Base-by-base conservation (phyloP, 306 rosid species). In the Malus sylvestris region DNA sequence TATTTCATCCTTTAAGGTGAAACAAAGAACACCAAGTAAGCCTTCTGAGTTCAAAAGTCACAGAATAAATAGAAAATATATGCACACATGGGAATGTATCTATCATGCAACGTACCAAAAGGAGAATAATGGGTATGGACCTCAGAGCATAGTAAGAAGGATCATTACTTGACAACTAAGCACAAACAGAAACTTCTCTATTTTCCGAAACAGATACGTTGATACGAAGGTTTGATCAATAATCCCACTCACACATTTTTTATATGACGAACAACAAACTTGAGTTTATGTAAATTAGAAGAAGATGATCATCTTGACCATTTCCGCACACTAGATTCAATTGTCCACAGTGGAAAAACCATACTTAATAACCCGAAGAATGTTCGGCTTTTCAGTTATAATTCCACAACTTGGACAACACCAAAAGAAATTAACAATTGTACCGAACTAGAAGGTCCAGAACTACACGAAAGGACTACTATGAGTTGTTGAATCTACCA, bases 1-100 rank as follows among this genome's bases (percentile, higher is more conserved):
- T 68, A 89, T 10, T 66, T 88, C 84, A 86, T 95, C 99, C 99
- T 95, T 80, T 60, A 74, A 84, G 75, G 72, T 76, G 73, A 78
- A 83, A 85, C 70, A 76, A 29, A 35, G 30, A 68, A 78, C 68
- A 60, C 33, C 68, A 71, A 79, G 46, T 68, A 81, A 86, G 55
- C 60, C 38, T 63, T 35, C 67, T 32, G 65, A 79, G 61, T 83
- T 81, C 72, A 67, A 64, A 69, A 61, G 46, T 66, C 19, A 51
- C 16, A 58, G 20, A 61, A 83, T 51, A 38, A 23, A 55, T 45
- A 57, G 38, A 35, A 35, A 35, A 35, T 35, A 35, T 1, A 35
- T 35, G 40, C 40, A 35, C 40, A 35, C 8, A 6, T 35, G 40
- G 40, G 40, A 35, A 35, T 68, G 61, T 7, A 49, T 12, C 3